Percentiles rank a stretch among this genome's conserved stretches.
phyloP scores from a whole-genome alignment of 371 early-diverging fungal species.

The Phascolomyces articulosus region DNA sequence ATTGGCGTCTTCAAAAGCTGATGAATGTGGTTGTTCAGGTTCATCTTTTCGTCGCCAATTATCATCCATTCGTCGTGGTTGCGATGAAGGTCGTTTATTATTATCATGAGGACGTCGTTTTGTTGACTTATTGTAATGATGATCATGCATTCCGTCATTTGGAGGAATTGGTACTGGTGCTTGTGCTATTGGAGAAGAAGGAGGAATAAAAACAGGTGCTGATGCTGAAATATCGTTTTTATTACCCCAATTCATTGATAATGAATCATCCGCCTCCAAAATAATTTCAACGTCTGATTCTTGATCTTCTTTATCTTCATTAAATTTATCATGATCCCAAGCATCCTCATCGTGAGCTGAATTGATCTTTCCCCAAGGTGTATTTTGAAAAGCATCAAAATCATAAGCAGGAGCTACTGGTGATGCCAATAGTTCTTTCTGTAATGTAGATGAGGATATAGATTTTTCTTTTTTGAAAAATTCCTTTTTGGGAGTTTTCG shows the following conservation, averaged over 20 bases:
- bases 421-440: not conserved
- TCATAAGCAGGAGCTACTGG: slow-evolving; percentile 1
- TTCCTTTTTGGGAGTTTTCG: not conserved
- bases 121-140: no score
- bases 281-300: slow-evolving; percentile 48
- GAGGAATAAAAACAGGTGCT: no score
- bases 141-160: no score
- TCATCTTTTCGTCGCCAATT: slow-evolving; percentile 24
- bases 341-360: slow-evolving; percentile 10
- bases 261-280: slow-evolving; percentile 26
- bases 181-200: no score
- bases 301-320: slow-evolving; percentile 24
- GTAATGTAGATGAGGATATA: not conserved
- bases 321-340: slow-evolving; percentile 9
- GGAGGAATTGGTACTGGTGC: no score
- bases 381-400: slow-evolving; percentile 1
- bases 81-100: no score
- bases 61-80: slow-evolving; percentile 17
- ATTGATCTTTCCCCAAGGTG: not conserved
- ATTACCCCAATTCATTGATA: not conserved
- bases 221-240: not conserved
- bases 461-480: no score
- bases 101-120: no score
- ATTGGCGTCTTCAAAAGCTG: not conserved
- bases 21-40: no score